These are phyloP conservation scores for Trypanosoma congolense DNA, from an alignment of 208 protist species.

Conservation along the genomic window DNA sequence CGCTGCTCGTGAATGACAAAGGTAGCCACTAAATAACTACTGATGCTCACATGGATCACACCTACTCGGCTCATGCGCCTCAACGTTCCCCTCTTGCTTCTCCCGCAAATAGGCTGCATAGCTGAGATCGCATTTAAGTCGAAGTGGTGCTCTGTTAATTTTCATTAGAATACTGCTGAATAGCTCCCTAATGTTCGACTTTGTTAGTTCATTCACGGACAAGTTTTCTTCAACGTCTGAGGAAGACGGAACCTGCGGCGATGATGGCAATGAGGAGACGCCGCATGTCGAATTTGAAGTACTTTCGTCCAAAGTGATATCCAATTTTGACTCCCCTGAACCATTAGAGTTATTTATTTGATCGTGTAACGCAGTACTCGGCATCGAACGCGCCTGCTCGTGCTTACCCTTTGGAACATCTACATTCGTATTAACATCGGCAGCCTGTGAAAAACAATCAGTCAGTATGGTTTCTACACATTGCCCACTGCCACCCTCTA, in stretches of 20 bases:
- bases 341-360: too few relatives aligned
- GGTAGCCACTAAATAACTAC: too few relatives aligned
- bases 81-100: conserved; percentile 13
- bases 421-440: background rate
- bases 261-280: background rate
- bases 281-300: background rate
- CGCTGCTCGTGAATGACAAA: too few relatives aligned
- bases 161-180: conserved; percentile 33
- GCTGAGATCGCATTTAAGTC: conserved; percentile 57
- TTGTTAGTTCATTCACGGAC: conserved; percentile 10
- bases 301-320: background rate
- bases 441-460: background rate
- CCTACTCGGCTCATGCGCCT: background rate
- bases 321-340: too few relatives aligned
- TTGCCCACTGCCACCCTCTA: background rate
- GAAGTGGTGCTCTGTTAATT: conserved; percentile 29
- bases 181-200: conserved; percentile 13
- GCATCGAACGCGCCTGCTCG: too few relatives aligned
- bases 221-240: background rate
- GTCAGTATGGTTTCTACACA: background rate
- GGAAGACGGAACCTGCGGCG: background rate
- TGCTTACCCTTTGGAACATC: background rate
- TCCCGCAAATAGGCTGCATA: conserved; percentile 56
- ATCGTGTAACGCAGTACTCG: too few relatives aligned
- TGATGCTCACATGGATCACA: background rate